A percentile compares a stretch with the other conserved stretches of the same genome.
Evolutionary conservation across 2,329 filamentous ascomycete species (phyloP).

Genomic region (Dothidotthia symphoricarpi): DNA sequence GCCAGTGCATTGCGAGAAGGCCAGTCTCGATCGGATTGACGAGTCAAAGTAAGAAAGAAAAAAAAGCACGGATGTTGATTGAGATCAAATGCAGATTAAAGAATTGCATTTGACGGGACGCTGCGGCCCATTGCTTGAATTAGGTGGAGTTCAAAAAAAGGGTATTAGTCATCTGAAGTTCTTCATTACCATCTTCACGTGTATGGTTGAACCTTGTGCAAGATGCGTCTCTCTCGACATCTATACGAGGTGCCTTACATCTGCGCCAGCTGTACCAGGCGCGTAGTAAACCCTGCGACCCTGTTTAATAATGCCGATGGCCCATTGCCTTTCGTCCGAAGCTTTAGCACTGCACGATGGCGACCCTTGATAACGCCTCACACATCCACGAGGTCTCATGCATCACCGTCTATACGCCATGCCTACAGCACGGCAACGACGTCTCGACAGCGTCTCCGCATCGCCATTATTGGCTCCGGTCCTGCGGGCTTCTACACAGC

Average conservation of each 20-base stretch:
- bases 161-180: conserved; percentile 17
- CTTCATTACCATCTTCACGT: conserved; percentile 8
- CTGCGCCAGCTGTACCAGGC: conserved; percentile 31
- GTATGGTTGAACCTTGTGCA: conserved; percentile 13
- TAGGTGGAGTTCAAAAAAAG: no score
- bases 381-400: not conserved
- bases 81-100: no score
- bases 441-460: conserved; percentile 58
- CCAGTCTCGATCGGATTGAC: no score
- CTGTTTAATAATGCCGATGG: conserved; percentile 1
- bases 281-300: conserved; percentile 6
- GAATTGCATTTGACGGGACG: no score
- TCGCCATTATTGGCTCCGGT: conserved; percentile 89
- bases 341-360: conserved; percentile 4
- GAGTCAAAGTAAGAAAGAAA: no score
- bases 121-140: no score
- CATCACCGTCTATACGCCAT: conserved; percentile 8
- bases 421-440: conserved; percentile 25
- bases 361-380: conserved; percentile 9
- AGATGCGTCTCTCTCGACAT: conserved; percentile 23
- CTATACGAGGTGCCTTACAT: conserved; percentile 16
- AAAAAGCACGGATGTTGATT: no score
- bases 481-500: conserved; percentile 96
- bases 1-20: no score
- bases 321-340: conserved; percentile 3